These are phyloP conservation scores for Paragyromitra xinjiangensis DNA, from an alignment of 495 filamentous ascomycete species.

Conservation along the genomic window DNA sequence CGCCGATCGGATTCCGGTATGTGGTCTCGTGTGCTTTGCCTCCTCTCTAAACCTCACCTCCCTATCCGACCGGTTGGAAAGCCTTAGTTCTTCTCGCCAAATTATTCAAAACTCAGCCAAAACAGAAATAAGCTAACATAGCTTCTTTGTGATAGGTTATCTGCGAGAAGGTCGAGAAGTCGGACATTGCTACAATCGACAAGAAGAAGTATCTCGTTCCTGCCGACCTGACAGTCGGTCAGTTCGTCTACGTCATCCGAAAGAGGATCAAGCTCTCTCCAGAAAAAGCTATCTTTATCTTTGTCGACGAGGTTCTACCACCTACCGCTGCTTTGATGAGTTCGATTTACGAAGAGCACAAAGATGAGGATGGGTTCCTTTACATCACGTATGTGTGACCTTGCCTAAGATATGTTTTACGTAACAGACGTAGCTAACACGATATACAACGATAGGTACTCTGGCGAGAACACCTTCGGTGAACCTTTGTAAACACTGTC, in stretches of 20 bases:
- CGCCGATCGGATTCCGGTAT: conserved; percentile 95
- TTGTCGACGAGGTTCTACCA: conserved; percentile 97
- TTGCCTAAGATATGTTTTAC: background rate
- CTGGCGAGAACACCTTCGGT: conserved; percentile 99
- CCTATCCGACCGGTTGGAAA: conserved; percentile 18
- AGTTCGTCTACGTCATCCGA: conserved; percentile 99
- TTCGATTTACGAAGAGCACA: conserved; percentile 99
- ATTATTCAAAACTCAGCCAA: background rate
- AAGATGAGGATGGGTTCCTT: conserved; percentile 72
- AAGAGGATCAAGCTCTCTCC: conserved; percentile 99
- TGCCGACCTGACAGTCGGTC: conserved; percentile 95
- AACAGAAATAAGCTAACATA: conserved; percentile 19
- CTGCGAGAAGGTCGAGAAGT: conserved; percentile 99
- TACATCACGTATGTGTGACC: conserved; percentile 72
- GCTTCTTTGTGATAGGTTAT: conserved; percentile 73
- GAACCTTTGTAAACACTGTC: conserved; percentile 58
- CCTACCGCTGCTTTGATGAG: conserved; percentile 98
- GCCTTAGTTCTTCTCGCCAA: background rate
- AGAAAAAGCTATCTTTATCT: conserved; percentile 99
- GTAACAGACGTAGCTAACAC: conserved; percentile 33
- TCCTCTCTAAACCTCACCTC: background rate
- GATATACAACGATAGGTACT: conserved; percentile 73
- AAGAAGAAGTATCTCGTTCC: conserved; percentile 99
- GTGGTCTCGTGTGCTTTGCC: conserved; percentile 59
- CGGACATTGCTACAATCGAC: conserved; percentile 99